These are phyloP conservation scores for Penicillium griseofulvum DNA, from an alignment of 2,329 filamentous ascomycete species.

Conservation along the genomic window DNA sequence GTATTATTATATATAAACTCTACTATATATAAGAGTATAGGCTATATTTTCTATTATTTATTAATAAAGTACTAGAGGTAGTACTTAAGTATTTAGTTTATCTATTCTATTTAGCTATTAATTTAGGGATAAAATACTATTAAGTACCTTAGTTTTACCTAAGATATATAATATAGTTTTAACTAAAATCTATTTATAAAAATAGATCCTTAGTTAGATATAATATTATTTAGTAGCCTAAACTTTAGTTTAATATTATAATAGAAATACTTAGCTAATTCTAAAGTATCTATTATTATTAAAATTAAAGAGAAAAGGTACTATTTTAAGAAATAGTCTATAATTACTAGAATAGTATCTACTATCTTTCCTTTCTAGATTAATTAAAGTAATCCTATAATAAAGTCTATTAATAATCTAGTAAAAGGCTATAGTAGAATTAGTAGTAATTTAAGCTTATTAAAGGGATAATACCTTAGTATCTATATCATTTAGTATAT, in stretches of 20 bases:
- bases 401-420: not conserved
- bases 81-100: too few species aligned
- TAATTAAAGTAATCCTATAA: not conserved
- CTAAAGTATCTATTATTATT: not conserved
- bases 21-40: too few species aligned
- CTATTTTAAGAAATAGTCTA: not conserved
- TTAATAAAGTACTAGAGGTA: too few species aligned
- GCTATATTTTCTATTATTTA: too few species aligned
- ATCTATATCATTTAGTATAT: too few species aligned
- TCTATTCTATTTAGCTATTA: too few species aligned
- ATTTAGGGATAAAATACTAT: too few species aligned
- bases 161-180: not conserved
- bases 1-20: too few species aligned
- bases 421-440: not conserved
- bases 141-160: too few species aligned
- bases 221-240: not conserved
- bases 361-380: not conserved
- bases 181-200: not conserved
- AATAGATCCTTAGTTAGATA: not conserved
- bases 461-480: too few species aligned
- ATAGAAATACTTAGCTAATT: not conserved
- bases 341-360: not conserved
- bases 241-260: not conserved
- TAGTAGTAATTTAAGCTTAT: too few species aligned
- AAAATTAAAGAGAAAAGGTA: not conserved